Base-by-base conservation (phyloP, 148 eudicot species). In the Nepenthes gracilis region DNA sequence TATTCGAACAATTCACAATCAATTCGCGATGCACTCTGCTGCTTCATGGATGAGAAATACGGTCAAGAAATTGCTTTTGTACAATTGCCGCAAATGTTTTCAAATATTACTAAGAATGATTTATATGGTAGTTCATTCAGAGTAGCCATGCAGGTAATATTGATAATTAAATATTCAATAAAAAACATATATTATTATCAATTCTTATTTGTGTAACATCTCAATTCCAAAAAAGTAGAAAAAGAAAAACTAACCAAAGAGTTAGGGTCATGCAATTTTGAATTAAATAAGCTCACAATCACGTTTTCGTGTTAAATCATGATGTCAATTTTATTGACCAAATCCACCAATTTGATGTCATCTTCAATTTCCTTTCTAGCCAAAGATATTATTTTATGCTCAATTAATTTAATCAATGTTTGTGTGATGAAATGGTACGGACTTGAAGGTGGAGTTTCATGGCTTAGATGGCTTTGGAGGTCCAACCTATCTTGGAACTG, bases 381-480 rank as follows among this genome's bases (percentile, higher is more conserved):
- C 23, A 23, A 23, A 23, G 23, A 23, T 23, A 23, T 23, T 23
- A 23, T 23, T 23, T 23, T 23, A 23, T 23, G 23, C 23, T 23
- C 23, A 0, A 23, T 23, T 23, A 23, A 23, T 23, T 23, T 23
- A 23, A 23, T 23, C 23, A 23, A 23, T 23, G 23, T 23, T 23
- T 23, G 23, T 23, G 23, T 23, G 23, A 23, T 23, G 23, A 23
- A 23, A 23, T 23, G 23, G 23, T 23, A 23, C 2, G 52, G 52
- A 10, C 13, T 9, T 48, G 52, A 48, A 91, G 97, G 78, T 91
- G 54, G 97, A 91, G 36, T 71, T 85, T 6, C 70, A 67, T 34
- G 96, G 95, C 45, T 9, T 81, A 58, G 96, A 87, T 68, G 96
- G 92, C 7, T 3, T 69, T 68, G 97, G 96, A 63, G 97, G 97